Conservation (phyloP, 2,329 filamentous ascomycete genomes). For the Amesomyces nigricolor region DNA sequence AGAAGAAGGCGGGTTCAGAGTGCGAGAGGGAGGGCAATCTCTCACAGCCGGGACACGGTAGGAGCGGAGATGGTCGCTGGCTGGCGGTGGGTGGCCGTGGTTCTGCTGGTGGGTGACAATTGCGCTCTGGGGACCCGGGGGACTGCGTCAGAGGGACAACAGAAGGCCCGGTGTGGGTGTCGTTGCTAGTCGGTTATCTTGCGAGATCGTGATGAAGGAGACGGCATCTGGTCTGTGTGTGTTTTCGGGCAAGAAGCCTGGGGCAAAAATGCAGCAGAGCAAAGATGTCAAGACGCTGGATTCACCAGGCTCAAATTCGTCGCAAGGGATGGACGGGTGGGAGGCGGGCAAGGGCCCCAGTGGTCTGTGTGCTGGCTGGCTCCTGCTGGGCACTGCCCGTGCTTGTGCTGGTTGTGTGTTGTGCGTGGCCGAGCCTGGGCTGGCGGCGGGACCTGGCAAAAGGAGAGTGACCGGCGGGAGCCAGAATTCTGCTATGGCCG, state of each 20-base stretch:
- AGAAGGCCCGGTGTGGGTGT: neutral
- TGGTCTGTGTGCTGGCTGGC: slow-evolving; percentile 13
- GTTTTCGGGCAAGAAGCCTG: neutral
- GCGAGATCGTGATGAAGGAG: neutral
- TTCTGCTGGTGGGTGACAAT: slow-evolving; percentile 16
- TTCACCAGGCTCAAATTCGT: slow-evolving; percentile 1
- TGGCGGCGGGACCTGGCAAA: slow-evolving; percentile 10
- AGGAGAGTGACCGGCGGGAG: slow-evolving; percentile 1
- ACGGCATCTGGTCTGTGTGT: slow-evolving; percentile 3
- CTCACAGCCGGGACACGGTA: neutral
- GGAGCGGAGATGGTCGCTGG: slow-evolving; percentile 10
- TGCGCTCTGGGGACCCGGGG: neutral
- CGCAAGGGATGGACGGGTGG: neutral
- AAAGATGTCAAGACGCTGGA: slow-evolving; percentile 3
- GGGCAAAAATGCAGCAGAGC: neutral
- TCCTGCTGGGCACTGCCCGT: slow-evolving; percentile 1
- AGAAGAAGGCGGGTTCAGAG: neutral
- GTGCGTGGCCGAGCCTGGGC: slow-evolving; percentile 14
- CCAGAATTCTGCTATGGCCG: slow-evolving; percentile 13
- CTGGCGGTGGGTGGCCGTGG: slow-evolving; percentile 14
- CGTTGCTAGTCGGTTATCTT: neutral
- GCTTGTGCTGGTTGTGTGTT: neutral
- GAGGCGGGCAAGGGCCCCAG: neutral
- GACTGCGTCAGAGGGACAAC: no score
- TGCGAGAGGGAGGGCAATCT: neutral